Percentiles rank a stretch among this genome's conserved stretches.
phyloP scores from a whole-genome alignment of 768 basidiomycete genomes.

The Calvatia gigantea region DNA sequence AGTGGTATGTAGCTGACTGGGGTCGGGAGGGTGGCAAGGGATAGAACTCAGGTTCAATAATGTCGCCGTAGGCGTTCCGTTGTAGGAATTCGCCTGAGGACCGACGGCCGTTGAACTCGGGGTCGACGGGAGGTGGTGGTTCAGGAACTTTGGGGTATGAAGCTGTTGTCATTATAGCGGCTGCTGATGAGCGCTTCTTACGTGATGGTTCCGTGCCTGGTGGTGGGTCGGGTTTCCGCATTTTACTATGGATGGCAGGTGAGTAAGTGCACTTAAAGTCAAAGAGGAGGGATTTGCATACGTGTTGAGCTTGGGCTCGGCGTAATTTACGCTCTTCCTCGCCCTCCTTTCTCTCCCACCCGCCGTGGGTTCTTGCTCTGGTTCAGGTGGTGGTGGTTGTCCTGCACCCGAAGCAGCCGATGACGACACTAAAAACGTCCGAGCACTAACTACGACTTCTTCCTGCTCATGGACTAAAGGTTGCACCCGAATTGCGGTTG shows the following conservation, averaged over 20 bases:
- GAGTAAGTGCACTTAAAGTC: slow-evolving; percentile 5
- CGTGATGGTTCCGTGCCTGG: slow-evolving; percentile 28
- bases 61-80: slow-evolving; percentile 14
- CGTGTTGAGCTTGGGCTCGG: slow-evolving; percentile 89
- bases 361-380: slow-evolving; percentile 21
- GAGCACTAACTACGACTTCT: slow-evolving; percentile 11
- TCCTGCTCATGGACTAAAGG: slow-evolving; percentile 10
- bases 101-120: slow-evolving; percentile 23
- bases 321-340: slow-evolving; percentile 81
- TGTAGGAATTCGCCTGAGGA: slow-evolving; percentile 7
- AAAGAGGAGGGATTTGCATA: slow-evolving; percentile 32
- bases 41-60: slow-evolving; percentile 31
- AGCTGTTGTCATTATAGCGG: slow-evolving; percentile 28
- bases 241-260: slow-evolving; percentile 53
- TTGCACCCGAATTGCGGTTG: slow-evolving; percentile 15
- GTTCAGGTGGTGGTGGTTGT: slow-evolving; percentile 31
- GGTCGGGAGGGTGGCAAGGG: slow-evolving; percentile 34
- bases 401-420: slow-evolving; percentile 20
- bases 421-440: slow-evolving; percentile 11
- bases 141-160: slow-evolving; percentile 19
- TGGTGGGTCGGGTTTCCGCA: slow-evolving; percentile 76
- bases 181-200: slow-evolving; percentile 47
- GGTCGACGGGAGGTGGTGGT: slow-evolving; percentile 29
- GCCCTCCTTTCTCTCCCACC: slow-evolving; percentile 53
- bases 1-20: slow-evolving; percentile 28